Conservation (phyloP, 1,284 basidiomycete genomes). For the Veloboletus limbatus region DNA sequence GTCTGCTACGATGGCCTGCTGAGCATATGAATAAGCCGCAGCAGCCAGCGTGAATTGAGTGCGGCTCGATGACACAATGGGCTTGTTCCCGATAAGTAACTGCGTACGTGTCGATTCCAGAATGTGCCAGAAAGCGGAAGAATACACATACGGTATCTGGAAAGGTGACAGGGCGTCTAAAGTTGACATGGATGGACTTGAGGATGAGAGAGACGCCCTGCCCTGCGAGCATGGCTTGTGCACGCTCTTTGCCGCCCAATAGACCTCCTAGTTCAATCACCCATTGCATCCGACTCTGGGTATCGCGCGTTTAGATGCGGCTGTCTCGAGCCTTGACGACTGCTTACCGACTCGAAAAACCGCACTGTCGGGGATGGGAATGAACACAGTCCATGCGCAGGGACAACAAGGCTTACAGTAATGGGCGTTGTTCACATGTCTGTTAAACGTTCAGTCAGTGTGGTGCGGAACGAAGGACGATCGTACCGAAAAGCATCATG, state of each 20-base stretch:
- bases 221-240: constrained; percentile 54
- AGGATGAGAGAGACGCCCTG: constrained; percentile 68
- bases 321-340: not conserved
- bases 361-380: constrained; percentile 39
- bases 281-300: constrained; percentile 64
- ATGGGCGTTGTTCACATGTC: constrained; percentile 75
- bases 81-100: constrained; percentile 62
- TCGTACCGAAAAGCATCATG: constrained; percentile 71
- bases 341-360: constrained; percentile 63
- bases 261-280: constrained; percentile 52
- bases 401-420: constrained; percentile 46
- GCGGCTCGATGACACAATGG: constrained; percentile 31
- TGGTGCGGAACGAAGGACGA: not conserved
- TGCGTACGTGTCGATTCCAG: constrained; percentile 22
- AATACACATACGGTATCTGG: constrained; percentile 59
- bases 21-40: constrained; percentile 60
- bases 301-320: not conserved
- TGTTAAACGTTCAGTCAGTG: constrained; percentile 25
- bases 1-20: constrained; percentile 59
- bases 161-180: constrained; percentile 63
- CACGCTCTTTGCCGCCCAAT: constrained; percentile 55
- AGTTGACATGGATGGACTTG: constrained; percentile 65
- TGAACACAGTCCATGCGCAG: not conserved
- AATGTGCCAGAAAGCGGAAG: not conserved
- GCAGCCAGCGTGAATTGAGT: constrained; percentile 49